Evolutionary conservation across 2,329 filamentous ascomycete species (phyloP).

Genomic region (Beauveria asiatica): DNA sequence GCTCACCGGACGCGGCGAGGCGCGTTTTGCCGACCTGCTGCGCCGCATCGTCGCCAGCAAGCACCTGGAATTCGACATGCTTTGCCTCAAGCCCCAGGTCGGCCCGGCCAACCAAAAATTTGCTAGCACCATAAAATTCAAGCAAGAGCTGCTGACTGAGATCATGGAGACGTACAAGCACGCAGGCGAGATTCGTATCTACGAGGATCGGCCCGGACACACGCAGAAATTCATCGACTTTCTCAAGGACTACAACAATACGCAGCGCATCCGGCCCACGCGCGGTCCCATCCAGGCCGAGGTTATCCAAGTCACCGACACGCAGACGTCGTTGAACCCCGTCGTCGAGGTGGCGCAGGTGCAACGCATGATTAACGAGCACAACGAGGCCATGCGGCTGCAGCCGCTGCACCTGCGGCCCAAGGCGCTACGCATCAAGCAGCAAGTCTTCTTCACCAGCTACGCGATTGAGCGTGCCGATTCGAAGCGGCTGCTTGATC

Average conservation of each 20-base stretch:
- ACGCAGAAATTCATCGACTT: conserved; percentile 80
- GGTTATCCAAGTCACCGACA: conserved; percentile 79
- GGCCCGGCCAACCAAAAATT: conserved; percentile 76
- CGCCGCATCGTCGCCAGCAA: conserved; percentile 73
- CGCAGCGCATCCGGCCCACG: conserved; percentile 38
- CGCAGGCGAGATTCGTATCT: conserved; percentile 74
- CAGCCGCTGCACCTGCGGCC: conserved; percentile 27
- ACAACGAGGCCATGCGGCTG: conserved; percentile 52
- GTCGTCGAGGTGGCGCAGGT: conserved; percentile 73
- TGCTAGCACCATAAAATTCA: conserved; percentile 80
- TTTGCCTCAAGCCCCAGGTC: conserved; percentile 76
- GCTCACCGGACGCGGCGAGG: conserved; percentile 77
- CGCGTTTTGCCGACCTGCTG: conserved; percentile 67
- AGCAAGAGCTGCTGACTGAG: conserved; percentile 72
- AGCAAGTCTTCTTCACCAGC: conserved; percentile 83
- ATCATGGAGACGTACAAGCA: conserved; percentile 78
- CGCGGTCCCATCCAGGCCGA: conserved; percentile 64
- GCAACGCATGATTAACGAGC: conserved; percentile 79
- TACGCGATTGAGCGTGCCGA: conserved; percentile 73
- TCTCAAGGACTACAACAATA: conserved; percentile 66
- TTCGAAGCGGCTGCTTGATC: conserved; percentile 59
- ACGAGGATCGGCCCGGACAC: conserved; percentile 58
- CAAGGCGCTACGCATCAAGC: conserved; percentile 62
- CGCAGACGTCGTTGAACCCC: conserved; percentile 64
- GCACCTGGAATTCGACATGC: conserved; percentile 76